phyloP scores from a whole-genome alignment of 371 early-diverging fungal genomes.

The Cladochytrium tenue region DNA sequence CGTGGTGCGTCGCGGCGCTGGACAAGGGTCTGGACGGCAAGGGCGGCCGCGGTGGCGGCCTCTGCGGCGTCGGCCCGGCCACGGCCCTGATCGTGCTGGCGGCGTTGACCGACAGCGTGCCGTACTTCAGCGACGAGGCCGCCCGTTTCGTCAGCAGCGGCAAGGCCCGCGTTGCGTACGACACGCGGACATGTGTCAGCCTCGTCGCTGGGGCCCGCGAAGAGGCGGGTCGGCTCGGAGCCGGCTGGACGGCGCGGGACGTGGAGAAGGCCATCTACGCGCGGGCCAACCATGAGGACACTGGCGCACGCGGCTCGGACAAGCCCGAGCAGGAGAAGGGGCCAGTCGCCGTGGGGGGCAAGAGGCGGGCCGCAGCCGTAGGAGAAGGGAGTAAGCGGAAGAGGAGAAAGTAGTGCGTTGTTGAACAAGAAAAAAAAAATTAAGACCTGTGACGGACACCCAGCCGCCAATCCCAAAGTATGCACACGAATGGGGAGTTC shows the following conservation, averaged over 20 bases:
- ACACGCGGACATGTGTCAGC: neutral
- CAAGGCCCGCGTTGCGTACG: neutral
- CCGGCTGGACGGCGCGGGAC: neutral
- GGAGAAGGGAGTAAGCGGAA: too few species aligned
- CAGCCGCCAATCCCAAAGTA: too few species aligned
- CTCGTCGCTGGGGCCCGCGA: neutral
- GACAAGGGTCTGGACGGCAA: neutral
- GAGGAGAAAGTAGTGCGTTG: too few species aligned
- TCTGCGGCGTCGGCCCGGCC: neutral
- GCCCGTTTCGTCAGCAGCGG: neutral
- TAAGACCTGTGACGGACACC: too few species aligned
- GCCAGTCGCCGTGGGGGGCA: neutral
- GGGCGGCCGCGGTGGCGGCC: neutral
- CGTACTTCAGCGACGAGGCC: constrained; percentile 8
- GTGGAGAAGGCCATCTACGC: neutral
- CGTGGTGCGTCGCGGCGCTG: neutral
- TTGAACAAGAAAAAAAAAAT: too few species aligned
- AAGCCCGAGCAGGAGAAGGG: neutral
- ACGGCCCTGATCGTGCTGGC: neutral
- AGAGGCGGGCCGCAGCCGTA: neutral
- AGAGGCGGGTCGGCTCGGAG: neutral
- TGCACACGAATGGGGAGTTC: too few species aligned
- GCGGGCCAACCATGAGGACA: neutral
- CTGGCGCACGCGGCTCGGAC: neutral
- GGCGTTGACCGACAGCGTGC: neutral